Evolutionary conservation across 1,139 yeast genomes (phyloP).

Genomic region (Candida sp.): DNA sequence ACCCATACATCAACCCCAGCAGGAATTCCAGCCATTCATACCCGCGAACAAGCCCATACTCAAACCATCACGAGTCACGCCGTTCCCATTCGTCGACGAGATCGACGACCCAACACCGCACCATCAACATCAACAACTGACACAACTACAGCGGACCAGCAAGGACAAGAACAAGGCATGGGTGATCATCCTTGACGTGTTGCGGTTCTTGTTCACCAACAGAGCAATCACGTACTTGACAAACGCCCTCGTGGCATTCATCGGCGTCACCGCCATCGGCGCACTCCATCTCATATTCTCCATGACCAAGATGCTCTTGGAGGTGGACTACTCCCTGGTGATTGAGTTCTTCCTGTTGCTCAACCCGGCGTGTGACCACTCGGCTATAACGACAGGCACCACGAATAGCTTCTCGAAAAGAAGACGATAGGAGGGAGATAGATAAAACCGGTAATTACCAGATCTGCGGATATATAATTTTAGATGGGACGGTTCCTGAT

Average conservation of each 20-base stretch:
- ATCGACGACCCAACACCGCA: not conserved
- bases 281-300: not conserved
- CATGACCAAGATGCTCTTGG: not conserved
- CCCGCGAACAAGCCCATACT: not conserved
- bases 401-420: not conserved
- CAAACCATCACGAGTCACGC: not conserved
- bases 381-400: not conserved
- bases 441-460: not conserved
- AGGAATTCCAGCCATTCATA: not conserved
- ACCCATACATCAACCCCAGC: not conserved
- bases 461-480: no score
- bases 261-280: conserved; percentile 1
- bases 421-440: not conserved
- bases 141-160: not conserved
- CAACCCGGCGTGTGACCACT: not conserved
- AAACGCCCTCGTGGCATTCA: not conserved
- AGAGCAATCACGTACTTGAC: not conserved
- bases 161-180: not conserved
- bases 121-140: not conserved
- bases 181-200: not conserved
- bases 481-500: not conserved
- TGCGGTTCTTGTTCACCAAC: not conserved
- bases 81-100: conserved; percentile 3
- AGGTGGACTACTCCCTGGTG: not conserved
- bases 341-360: not conserved